Evolutionary conservation across 73 alveolate species (phyloP).

Genomic region (Tetrahymena elliotti): DNA sequence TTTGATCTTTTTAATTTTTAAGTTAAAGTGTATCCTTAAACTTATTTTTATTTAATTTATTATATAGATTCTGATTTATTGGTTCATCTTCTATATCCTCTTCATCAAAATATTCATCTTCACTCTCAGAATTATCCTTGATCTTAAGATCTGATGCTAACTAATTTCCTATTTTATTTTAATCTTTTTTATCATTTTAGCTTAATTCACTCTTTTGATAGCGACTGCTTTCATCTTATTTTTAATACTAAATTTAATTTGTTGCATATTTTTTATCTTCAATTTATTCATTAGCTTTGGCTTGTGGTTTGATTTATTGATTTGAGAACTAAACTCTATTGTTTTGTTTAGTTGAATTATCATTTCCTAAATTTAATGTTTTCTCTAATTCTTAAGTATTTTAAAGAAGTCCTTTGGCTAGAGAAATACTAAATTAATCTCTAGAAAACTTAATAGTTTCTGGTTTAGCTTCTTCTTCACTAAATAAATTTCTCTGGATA

Average conservation of each 20-base stretch:
- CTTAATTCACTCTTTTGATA: not conserved
- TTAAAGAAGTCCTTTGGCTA: not conserved
- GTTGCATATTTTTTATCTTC: not conserved
- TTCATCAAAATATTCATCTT: not conserved
- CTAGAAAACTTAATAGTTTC: not conserved
- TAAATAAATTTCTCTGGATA: not conserved
- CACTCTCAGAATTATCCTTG: not conserved
- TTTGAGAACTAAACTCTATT: not conserved
- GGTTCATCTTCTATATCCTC: not conserved
- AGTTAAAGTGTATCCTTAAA: not conserved
- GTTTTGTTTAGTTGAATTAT: not conserved
- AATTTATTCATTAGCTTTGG: not conserved
- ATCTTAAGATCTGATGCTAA: not conserved
- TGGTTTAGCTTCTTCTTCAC: not conserved
- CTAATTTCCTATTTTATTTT: not conserved
- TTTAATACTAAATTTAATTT: not conserved
- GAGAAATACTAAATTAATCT: not conserved
- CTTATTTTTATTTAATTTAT: not conserved
- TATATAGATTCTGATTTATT: not conserved
- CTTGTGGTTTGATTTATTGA: not conserved
- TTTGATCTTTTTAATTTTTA: not conserved
- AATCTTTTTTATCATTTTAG: not conserved
- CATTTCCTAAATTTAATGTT: not conserved
- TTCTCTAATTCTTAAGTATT: not conserved
- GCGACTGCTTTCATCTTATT: not conserved